Conservation (phyloP, 352 stramenopile genomes). For the Albugo laibachii region DNA sequence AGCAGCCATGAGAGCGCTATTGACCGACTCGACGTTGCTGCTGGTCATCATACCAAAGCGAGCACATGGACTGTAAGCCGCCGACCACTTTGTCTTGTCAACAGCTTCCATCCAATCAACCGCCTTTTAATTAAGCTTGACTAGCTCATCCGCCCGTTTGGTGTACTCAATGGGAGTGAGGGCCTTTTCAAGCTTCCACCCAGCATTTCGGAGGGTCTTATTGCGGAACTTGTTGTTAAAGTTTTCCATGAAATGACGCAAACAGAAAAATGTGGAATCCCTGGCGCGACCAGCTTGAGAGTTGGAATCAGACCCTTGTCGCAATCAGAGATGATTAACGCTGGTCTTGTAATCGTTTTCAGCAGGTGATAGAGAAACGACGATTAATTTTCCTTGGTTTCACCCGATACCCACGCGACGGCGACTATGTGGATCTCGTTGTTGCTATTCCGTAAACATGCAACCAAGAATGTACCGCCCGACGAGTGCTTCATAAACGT, state of each 20-base stretch:
- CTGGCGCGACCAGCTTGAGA: background rate
- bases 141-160: background rate
- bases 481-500: conserved; percentile 1
- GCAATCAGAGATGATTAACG: background rate
- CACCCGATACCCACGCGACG: background rate
- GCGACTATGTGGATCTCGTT: conserved; percentile 2
- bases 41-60: background rate
- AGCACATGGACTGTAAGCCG: background rate
- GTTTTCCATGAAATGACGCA: conserved; percentile 1
- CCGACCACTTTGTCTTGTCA: background rate
- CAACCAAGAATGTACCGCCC: background rate
- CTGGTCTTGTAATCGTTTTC: background rate
- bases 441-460: conserved; percentile 1
- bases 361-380: background rate
- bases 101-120: background rate
- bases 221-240: conserved; percentile 5
- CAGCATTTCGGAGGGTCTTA: background rate
- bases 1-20: background rate
- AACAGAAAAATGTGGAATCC: conserved; percentile 1
- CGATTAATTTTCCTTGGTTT: background rate
- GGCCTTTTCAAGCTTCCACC: background rate
- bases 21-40: conserved; percentile 5
- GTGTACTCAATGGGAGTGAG: background rate
- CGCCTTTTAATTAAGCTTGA: background rate
- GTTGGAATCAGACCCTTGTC: background rate